Conservation (phyloP, 805 yeast genomes). For the Cyberlindnera mycetangii region DNA sequence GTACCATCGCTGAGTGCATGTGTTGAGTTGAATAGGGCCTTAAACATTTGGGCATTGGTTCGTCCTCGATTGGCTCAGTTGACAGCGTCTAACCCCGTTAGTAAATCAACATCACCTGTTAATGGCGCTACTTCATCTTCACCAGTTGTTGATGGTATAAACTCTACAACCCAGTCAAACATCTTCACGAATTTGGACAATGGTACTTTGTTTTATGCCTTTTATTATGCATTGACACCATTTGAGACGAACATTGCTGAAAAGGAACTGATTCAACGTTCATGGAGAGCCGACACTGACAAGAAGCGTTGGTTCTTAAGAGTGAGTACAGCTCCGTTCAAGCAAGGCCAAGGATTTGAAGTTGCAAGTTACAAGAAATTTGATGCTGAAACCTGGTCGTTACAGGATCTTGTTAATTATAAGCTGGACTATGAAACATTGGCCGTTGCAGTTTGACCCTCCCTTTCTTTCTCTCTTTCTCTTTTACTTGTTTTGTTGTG, state of each 20-base stretch:
- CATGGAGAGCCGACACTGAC: slow-evolving; percentile 70
- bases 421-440: slow-evolving; percentile 16
- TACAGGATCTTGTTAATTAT: slow-evolving; percentile 17
- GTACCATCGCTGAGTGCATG: slow-evolving; percentile 49
- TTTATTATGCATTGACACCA: slow-evolving; percentile 73
- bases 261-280: slow-evolving; percentile 68
- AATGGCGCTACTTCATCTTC: not conserved
- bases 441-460: not conserved
- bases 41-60: slow-evolving; percentile 81
- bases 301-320: slow-evolving; percentile 76
- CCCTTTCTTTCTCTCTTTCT: not conserved
- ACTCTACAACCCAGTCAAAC: slow-evolving; percentile 56
- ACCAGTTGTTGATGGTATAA: not conserved
- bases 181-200: slow-evolving; percentile 16
- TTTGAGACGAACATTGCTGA: slow-evolving; percentile 74
- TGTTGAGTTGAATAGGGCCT: slow-evolving; percentile 79
- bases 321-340: slow-evolving; percentile 36
- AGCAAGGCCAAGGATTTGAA: slow-evolving; percentile 13
- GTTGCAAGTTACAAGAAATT: slow-evolving; percentile 21
- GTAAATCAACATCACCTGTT: not conserved
- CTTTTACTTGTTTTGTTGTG: not conserved
- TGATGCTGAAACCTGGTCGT: slow-evolving; percentile 24
- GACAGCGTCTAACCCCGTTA: slow-evolving; percentile 59
- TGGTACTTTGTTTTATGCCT: slow-evolving; percentile 68
- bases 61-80: slow-evolving; percentile 42